Evolutionary conservation across 352 stramenopile species (phyloP).

Genomic region (Pythium monospermum): DNA sequence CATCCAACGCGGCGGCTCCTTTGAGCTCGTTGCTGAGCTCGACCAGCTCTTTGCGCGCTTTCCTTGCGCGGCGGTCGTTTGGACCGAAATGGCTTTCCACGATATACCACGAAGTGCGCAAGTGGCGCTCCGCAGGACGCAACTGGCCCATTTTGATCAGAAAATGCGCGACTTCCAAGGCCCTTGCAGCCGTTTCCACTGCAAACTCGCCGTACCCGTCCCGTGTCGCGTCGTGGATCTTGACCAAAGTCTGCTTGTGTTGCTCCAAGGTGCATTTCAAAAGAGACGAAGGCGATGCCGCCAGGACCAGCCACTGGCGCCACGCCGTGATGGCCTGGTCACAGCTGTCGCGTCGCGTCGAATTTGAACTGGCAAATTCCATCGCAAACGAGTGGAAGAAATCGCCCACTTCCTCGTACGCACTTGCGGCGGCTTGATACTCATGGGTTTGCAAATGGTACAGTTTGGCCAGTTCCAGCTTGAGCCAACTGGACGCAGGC

Average conservation of each 20-base stretch:
- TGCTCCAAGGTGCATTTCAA: conserved; percentile 34
- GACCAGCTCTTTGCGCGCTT: conserved; percentile 38
- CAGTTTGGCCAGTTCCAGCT: conserved; percentile 53
- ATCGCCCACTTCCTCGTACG: conserved; percentile 34
- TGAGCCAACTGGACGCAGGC: conserved; percentile 49
- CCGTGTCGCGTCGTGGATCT: conserved; percentile 37
- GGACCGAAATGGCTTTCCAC: conserved; percentile 48
- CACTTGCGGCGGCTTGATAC: conserved; percentile 4
- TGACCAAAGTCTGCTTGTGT: conserved; percentile 31
- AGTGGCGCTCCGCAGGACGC: conserved; percentile 27
- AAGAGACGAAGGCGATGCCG: not conserved
- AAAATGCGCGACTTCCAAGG: conserved; percentile 31
- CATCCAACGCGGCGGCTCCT: conserved; percentile 11
- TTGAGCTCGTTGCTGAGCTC: conserved; percentile 37
- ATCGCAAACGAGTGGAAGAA: conserved; percentile 60
- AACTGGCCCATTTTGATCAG: conserved; percentile 41
- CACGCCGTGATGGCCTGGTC: conserved; percentile 52
- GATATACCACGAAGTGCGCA: conserved; percentile 38
- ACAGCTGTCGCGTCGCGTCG: conserved; percentile 55
- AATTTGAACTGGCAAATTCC: conserved; percentile 46
- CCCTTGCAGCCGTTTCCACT: conserved; percentile 44
- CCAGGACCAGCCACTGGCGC: conserved; percentile 37
- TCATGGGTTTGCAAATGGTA: conserved; percentile 29
- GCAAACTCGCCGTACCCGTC: conserved; percentile 65
- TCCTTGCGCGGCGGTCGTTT: conserved; percentile 42